Conservation (phyloP, 2,329 filamentous ascomycete species). For the Colletotrichum sp. region DNA sequence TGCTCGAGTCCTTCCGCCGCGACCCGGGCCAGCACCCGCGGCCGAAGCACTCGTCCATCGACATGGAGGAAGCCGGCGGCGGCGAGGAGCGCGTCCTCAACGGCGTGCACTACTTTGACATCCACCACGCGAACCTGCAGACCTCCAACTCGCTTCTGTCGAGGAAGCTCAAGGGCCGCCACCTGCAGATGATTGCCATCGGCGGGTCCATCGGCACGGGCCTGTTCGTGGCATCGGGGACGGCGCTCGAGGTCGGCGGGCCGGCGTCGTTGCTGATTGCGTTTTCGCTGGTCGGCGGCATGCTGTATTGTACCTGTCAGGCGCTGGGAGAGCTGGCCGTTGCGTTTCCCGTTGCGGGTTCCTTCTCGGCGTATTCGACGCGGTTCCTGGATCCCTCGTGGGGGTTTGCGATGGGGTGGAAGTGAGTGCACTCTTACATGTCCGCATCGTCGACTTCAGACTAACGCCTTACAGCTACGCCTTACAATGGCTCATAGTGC, state of each 20-base stretch:
- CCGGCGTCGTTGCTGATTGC: constrained; percentile 80
- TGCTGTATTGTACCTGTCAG: constrained; percentile 93
- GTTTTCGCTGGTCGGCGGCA: constrained; percentile 80
- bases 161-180: constrained; percentile 79
- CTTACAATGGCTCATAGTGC: constrained; percentile 83
- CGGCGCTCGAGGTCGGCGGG: constrained; percentile 73
- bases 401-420: constrained; percentile 97
- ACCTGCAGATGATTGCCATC: constrained; percentile 98
- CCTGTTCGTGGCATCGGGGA: constrained; percentile 84
- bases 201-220: constrained; percentile 92
- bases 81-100: constrained; percentile 33
- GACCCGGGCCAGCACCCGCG: constrained; percentile 59
- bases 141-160: constrained; percentile 79
- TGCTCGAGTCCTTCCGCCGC: constrained; percentile 68
- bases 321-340: constrained; percentile 92
- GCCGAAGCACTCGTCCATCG: constrained; percentile 43
- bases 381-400: constrained; percentile 92
- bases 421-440: constrained; percentile 57
- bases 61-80: constrained; percentile 29
- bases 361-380: constrained; percentile 90
- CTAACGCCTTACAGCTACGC: constrained; percentile 65
- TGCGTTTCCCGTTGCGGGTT: constrained; percentile 87
- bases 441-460: background rate
- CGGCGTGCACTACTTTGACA: constrained; percentile 58
- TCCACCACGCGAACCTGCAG: constrained; percentile 68